A percentile compares a stretch with the other conserved stretches of the same genome.
These are phyloP conservation scores for Emericellopsis atlantica DNA, from an alignment of 2,329 filamentous ascomycete genomes.

Conservation along the genomic window DNA sequence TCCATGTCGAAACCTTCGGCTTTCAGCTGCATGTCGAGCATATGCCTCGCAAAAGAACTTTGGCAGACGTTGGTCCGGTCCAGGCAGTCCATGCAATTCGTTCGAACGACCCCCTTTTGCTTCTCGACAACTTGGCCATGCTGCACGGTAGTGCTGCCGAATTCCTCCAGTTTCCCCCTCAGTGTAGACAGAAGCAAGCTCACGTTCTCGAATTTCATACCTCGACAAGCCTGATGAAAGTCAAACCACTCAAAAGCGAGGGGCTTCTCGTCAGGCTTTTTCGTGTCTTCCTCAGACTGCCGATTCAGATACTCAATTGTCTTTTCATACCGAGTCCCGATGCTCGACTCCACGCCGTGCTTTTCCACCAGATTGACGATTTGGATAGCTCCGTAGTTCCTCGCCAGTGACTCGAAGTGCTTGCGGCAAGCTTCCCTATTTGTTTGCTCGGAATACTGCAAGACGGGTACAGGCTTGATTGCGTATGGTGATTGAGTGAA, in stretches of 20 bases:
- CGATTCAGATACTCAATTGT: slow-evolving; percentile 54
- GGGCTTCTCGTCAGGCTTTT: neutral
- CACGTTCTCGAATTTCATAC: slow-evolving; percentile 98
- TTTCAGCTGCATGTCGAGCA: slow-evolving; percentile 68
- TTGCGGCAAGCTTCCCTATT: slow-evolving; percentile 68
- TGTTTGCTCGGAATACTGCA: slow-evolving; percentile 68
- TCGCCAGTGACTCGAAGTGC: slow-evolving; percentile 61
- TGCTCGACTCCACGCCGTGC: slow-evolving; percentile 64
- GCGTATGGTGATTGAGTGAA: slow-evolving; percentile 93
- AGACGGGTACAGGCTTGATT: slow-evolving; percentile 71
- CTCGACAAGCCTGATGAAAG: slow-evolving; percentile 82
- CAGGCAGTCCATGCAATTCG: slow-evolving; percentile 97
- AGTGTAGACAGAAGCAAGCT: slow-evolving; percentile 63
- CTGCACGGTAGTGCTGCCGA: slow-evolving; percentile 55
- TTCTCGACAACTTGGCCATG: slow-evolving; percentile 26
- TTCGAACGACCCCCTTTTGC: slow-evolving; percentile 73
- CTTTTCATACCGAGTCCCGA: slow-evolving; percentile 67
- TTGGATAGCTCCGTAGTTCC: slow-evolving; percentile 65
- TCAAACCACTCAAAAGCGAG: slow-evolving; percentile 87
- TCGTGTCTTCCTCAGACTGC: slow-evolving; percentile 6
- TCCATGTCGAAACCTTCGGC: slow-evolving; percentile 65
- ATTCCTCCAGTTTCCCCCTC: slow-evolving; percentile 50
- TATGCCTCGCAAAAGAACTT: slow-evolving; percentile 75
- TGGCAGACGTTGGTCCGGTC: slow-evolving; percentile 95
- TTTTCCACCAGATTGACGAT: slow-evolving; percentile 82